Evolutionary conservation across 2,329 filamentous ascomycete genomes (phyloP).

Genomic region (Trichophyton mentagrophytes): DNA sequence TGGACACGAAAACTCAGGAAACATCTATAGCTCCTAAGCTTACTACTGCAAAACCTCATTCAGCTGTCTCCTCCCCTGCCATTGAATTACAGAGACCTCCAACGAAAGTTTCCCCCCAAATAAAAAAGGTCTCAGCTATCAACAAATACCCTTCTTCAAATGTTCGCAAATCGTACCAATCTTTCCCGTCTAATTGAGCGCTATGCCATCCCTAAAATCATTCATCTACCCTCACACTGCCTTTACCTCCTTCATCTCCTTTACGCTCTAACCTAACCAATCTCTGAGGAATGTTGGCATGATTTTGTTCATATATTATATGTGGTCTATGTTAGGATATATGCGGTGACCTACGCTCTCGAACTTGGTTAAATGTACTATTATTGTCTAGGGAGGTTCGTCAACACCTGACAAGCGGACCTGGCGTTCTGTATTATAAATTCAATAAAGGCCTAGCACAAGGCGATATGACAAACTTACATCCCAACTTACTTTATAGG

Average conservation of each 20-base stretch:
- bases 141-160: neutral
- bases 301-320: neutral
- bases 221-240: too few species aligned
- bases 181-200: neutral
- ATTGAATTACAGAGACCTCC: neutral
- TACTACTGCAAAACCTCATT: neutral
- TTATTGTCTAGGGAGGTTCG: neutral
- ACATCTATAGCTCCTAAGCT: neutral
- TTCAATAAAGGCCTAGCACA: neutral
- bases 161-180: neutral
- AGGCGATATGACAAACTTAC: neutral
- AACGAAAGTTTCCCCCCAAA: neutral
- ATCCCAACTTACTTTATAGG: neutral
- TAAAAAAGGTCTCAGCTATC: neutral
- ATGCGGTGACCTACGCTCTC: neutral
- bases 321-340: neutral
- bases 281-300: neutral
- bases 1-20: neutral
- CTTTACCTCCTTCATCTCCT: neutral
- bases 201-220: neutral
- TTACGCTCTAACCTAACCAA: neutral
- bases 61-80: neutral
- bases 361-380: neutral
- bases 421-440: neutral
- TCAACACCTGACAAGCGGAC: neutral